Base-by-base conservation (phyloP, 2,329 filamentous ascomycete genomes). In the Balansia obtecta region DNA sequence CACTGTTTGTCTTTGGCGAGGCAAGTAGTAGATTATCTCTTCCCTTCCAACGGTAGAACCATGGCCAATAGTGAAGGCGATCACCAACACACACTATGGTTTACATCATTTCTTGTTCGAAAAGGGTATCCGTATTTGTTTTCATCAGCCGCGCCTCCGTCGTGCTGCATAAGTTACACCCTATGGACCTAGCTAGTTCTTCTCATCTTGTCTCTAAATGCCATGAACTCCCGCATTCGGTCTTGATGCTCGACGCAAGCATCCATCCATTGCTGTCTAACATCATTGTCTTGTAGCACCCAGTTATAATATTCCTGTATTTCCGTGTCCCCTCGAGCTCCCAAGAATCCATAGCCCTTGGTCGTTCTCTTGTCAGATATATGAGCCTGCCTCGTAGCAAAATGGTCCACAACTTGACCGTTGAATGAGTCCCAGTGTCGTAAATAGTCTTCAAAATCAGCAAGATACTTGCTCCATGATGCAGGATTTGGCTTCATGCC, bases 281-380 rank as follows among this genome's bases (percentile, higher is more conserved):
- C 77, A 45, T 71, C 69, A 55, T 80, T 75, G 60, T 89, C 85
- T 63, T 86, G 78, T 55, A 77, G 74, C 50, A 84, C 65, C 61
- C 77, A 79, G 38, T 67, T 68, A 52, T 79, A 63, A 61, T 88
- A 88, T 50, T 76, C 73, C 15, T 69, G 61, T 22, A 82, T 71
- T 0, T 76, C 79, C 1, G 57, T 55, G 39, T 74, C 67, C 22
- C 72, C 63, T 1, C 63, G 61, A 9, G 64, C 58, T 32, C 67
- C 66, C 16, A 79, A 60, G 63, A 76, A 80, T 1, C 58, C 59
- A 40, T 68, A 66, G 11, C 71, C 74, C 48, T 73, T 71, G 18
- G 67, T 60, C 41, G 63, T 57, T 52, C 71, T 65, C 22, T 65
- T 65, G 30, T 60, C 58, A 18, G 63, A 61, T 34, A 73, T 67